Evolutionary conservation across 192 early-diverging fungal species (phyloP).

Genomic region (Rhizophagus clarus): DNA sequence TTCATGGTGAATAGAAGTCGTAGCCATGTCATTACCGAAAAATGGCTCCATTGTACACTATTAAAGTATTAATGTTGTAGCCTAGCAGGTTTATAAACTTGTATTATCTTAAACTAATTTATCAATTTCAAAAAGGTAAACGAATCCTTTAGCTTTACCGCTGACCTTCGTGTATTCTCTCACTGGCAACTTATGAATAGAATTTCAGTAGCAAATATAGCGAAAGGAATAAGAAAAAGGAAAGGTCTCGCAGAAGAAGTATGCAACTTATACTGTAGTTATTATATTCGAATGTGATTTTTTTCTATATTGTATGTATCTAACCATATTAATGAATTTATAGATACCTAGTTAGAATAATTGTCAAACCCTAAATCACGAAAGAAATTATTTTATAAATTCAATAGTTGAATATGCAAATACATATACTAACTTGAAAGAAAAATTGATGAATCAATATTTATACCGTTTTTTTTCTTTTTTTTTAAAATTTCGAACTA

Average conservation of each 20-base stretch:
- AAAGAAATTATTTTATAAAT: too few relatives aligned
- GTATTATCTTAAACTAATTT: background rate
- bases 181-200: conserved; percentile 90
- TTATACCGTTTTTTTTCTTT: too few relatives aligned
- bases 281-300: too few relatives aligned
- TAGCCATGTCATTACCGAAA: conserved; percentile 90
- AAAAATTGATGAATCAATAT: too few relatives aligned
- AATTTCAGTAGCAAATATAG: conserved; percentile 70
- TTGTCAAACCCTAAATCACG: too few relatives aligned
- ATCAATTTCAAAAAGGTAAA: conserved; percentile 41
- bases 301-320: too few relatives aligned
- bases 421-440: too few relatives aligned
- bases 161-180: conserved; percentile 92
- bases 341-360: too few relatives aligned
- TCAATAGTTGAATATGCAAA: too few relatives aligned
- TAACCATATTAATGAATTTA: too few relatives aligned
- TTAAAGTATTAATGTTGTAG: conserved; percentile 78
- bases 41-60: conserved; percentile 86
- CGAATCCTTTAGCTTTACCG: conserved; percentile 98
- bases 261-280: background rate
- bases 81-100: background rate
- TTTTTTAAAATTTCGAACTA: too few relatives aligned
- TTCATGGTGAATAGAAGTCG: conserved; percentile 98
- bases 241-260: conserved; percentile 85
- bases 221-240: conserved; percentile 78